Conservation (phyloP, 2,329 filamentous ascomycete genomes). For the Trichophyton equinum region DNA sequence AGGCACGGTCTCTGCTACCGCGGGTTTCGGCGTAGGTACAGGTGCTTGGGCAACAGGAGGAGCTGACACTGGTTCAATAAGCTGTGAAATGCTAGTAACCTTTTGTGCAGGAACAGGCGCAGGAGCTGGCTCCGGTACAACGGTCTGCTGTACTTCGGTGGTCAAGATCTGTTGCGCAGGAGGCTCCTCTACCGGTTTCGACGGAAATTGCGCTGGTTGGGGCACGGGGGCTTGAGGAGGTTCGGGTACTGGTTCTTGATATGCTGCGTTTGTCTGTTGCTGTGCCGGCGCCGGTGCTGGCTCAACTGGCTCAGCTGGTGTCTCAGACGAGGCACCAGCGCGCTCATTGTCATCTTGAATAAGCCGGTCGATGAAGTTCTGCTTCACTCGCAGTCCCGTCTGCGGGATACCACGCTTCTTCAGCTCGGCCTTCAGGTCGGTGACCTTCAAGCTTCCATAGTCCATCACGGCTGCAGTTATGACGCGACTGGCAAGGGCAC, state of each 20-base stretch:
- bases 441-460: slow-evolving; percentile 54
- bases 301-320: slow-evolving; percentile 9
- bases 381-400: slow-evolving; percentile 58
- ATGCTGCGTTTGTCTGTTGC: neutral
- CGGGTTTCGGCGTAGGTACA: slow-evolving; percentile 9
- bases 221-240: slow-evolving; percentile 2
- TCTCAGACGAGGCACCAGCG: slow-evolving; percentile 20
- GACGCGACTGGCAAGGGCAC: neutral
- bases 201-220: neutral
- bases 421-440: slow-evolving; percentile 62
- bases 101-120: neutral
- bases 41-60: neutral
- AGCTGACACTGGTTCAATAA: slow-evolving; percentile 5
- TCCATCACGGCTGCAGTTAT: slow-evolving; percentile 33
- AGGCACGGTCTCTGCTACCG: slow-evolving; percentile 16
- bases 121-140: neutral
- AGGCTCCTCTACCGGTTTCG: neutral
- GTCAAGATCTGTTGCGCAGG: neutral
- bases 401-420: slow-evolving; percentile 58
- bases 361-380: slow-evolving; percentile 51
- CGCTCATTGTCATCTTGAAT: slow-evolving; percentile 20
- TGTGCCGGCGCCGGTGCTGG: neutral
- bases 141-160: neutral
- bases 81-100: neutral
- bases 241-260: neutral